phyloP scores from a whole-genome alignment of 1,284 basidiomycete species.

The Ganoderma resinaceum region DNA sequence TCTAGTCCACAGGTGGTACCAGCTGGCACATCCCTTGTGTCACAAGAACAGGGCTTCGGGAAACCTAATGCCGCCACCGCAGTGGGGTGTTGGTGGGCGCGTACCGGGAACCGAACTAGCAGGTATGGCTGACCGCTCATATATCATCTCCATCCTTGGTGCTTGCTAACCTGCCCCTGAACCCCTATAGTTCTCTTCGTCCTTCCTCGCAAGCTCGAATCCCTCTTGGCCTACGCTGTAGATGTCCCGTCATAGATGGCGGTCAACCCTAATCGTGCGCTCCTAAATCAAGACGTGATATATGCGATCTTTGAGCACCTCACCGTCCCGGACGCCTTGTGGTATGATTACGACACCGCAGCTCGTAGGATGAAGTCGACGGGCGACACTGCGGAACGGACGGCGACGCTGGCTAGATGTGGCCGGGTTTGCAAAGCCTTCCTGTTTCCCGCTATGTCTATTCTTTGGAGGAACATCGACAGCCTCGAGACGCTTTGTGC shows the following conservation, averaged over 20 bases:
- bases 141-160: not conserved
- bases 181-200: not conserved
- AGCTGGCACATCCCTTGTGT: not conserved
- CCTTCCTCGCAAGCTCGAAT: not conserved
- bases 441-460: slow-evolving; percentile 6
- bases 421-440: slow-evolving; percentile 12
- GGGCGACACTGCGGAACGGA: not conserved
- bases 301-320: slow-evolving; percentile 10
- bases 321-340: not conserved
- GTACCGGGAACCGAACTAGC: not conserved
- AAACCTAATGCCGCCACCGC: not conserved
- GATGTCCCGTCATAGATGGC: not conserved
- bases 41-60: not conserved
- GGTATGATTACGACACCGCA: slow-evolving; percentile 5
- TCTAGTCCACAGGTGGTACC: not conserved
- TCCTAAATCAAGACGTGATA: slow-evolving; percentile 12
- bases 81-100: not conserved
- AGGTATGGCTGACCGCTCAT: not conserved
- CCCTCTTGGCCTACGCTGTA: not conserved
- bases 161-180: not conserved
- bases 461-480: slow-evolving; percentile 10
- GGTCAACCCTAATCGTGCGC: not conserved
- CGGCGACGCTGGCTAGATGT: slow-evolving; percentile 2
- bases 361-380: not conserved
- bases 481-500: not conserved